Percentiles rank a stretch among this genome's conserved stretches.
Evolutionary conservation across 805 yeast species (phyloP).

Genomic region (Spathaspora hagerdaliae): DNA sequence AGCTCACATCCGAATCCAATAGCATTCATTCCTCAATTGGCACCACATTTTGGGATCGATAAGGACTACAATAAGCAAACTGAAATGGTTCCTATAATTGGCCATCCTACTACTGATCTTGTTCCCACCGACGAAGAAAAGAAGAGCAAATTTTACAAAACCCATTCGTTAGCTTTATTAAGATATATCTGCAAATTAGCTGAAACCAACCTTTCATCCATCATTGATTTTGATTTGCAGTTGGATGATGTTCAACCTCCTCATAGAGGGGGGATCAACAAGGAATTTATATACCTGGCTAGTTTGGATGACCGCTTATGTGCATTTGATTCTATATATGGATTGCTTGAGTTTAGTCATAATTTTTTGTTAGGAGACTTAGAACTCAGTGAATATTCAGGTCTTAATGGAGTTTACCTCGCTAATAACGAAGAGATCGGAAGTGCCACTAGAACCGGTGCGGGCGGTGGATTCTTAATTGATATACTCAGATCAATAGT

Average conservation of each 20-base stretch:
- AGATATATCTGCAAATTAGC: slow-evolving; percentile 27
- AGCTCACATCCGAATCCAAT: slow-evolving; percentile 33
- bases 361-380: slow-evolving; percentile 4
- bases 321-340: slow-evolving; percentile 34
- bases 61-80: slow-evolving; percentile 33
- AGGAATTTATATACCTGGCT: slow-evolving; percentile 37
- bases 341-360: slow-evolving; percentile 21
- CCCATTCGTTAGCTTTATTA: slow-evolving; percentile 30
- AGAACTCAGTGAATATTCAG: slow-evolving; percentile 19
- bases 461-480: slow-evolving; percentile 28
- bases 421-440: slow-evolving; percentile 43
- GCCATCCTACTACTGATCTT: slow-evolving; percentile 12
- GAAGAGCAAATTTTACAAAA: slow-evolving; percentile 20
- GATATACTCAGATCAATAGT: slow-evolving; percentile 6
- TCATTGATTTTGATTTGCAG: slow-evolving; percentile 32
- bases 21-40: slow-evolving; percentile 37
- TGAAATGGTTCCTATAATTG: slow-evolving; percentile 36
- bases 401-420: slow-evolving; percentile 28
- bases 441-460: slow-evolving; percentile 36
- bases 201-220: slow-evolving; percentile 14
- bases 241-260: slow-evolving; percentile 34
- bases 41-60: slow-evolving; percentile 32
- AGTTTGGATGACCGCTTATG: slow-evolving; percentile 41
- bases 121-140: slow-evolving; percentile 26
- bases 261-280: slow-evolving; percentile 31